Evolutionary conservation across 495 filamentous ascomycete species (phyloP).

Genomic region (Penicillium arizonense): DNA sequence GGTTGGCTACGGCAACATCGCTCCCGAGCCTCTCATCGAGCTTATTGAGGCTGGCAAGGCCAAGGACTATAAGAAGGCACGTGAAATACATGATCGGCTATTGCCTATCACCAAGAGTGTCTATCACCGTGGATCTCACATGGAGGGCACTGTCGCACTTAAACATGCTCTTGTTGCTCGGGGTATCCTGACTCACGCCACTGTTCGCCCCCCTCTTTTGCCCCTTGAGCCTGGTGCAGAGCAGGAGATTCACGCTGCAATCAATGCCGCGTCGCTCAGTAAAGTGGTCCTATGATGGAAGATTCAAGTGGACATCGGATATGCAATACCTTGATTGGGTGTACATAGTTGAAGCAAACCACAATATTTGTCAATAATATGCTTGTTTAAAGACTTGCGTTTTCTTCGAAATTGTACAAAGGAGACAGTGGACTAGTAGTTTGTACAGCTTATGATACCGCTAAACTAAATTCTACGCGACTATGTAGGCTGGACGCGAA

Average conservation of each 20-base stretch:
- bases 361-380: too few relatives aligned
- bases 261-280: conserved; percentile 17
- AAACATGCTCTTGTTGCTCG: conserved; percentile 34
- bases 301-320: too few relatives aligned
- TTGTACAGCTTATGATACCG: too few relatives aligned
- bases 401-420: too few relatives aligned
- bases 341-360: too few relatives aligned
- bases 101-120: conserved; percentile 30
- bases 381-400: too few relatives aligned
- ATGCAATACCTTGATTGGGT: too few relatives aligned
- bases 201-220: conserved; percentile 26
- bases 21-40: conserved; percentile 32
- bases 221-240: conserved; percentile 29
- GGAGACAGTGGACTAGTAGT: too few relatives aligned
- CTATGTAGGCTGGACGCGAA: too few relatives aligned
- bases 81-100: conserved; percentile 30
- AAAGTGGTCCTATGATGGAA: conserved; percentile 5
- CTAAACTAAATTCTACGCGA: too few relatives aligned
- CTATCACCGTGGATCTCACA: conserved; percentile 34
- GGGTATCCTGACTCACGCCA: conserved; percentile 31
- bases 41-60: conserved; percentile 33
- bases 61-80: conserved; percentile 30
- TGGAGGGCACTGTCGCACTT: conserved; percentile 34
- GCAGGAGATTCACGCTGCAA: conserved; percentile 30
- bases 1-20: conserved; percentile 39